A percentile compares a stretch with the other conserved stretches of the same genome.
Conservation (phyloP, 2,329 filamentous ascomycete species). For the Pyrenophora tritici-repentis region DNA sequence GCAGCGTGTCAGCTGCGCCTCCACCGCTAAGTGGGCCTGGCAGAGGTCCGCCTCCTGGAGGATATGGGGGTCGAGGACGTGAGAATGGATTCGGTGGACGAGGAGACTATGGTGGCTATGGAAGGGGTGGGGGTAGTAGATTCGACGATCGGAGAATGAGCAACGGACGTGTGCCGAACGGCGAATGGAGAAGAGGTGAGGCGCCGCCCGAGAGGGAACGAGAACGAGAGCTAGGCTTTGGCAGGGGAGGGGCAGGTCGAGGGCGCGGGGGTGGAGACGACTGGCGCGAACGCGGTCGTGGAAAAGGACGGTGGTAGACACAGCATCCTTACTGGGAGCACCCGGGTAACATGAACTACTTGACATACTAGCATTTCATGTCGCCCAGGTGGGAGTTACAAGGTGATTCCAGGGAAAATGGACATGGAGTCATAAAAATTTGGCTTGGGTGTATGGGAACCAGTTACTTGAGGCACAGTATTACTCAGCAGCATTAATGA, state of each 20-base stretch:
- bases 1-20: slow-evolving; percentile 69
- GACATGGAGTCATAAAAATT: neutral
- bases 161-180: slow-evolving; percentile 53
- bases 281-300: slow-evolving; percentile 42
- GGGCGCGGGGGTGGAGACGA: slow-evolving; percentile 42
- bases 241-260: slow-evolving; percentile 39
- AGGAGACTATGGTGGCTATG: slow-evolving; percentile 32
- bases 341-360: too few relatives aligned
- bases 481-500: neutral
- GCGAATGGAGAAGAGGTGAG: slow-evolving; percentile 72
- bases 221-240: slow-evolving; percentile 47
- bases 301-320: slow-evolving; percentile 39
- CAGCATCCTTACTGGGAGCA: neutral
- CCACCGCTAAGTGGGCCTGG: slow-evolving; percentile 49
- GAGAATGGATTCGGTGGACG: slow-evolving; percentile 43
- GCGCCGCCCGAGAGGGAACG: slow-evolving; percentile 62
- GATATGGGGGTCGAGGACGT: slow-evolving; percentile 34
- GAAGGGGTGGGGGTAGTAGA: slow-evolving; percentile 45
- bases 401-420: neutral
- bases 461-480: neutral
- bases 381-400: too few relatives aligned
- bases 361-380: too few relatives aligned
- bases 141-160: slow-evolving; percentile 47
- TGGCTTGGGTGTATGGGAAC: too few relatives aligned
- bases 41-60: slow-evolving; percentile 35